Evolutionary conservation across 768 basidiomycete genomes (phyloP), one percentile per base, ranked within the genome.

Genomic region (Paxillus involutus): DNA sequence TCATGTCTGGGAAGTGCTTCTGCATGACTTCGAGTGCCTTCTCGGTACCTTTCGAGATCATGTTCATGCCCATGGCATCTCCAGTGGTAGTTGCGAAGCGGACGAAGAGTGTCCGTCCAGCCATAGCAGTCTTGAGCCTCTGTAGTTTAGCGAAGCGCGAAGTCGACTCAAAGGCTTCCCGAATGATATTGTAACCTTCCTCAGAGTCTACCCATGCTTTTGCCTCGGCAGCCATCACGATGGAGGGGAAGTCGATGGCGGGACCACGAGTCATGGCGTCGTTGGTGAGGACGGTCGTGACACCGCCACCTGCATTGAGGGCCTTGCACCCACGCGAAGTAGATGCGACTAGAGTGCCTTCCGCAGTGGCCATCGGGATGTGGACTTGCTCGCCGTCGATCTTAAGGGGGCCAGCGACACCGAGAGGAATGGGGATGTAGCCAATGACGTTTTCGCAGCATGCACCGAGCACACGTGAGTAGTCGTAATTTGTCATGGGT

Each of bases 51-150:
- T 99, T 99, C 9, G 89, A 91, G 66, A 98, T 97, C 97, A 98
- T 99, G 78, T 99, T 99, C 97, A 99, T 99, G 16, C 97, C 97
- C 96, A 98, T 99, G 40, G 97, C 96, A 65, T 98, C 96, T 30
- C 95, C 97, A 0, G 97, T 98, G 51, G 84, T 86, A 13, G 94
- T 97, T 54, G 90, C 89, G 66, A 99, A 98, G 44, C 97, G 84
- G 21, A 98, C 86, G 67, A 86, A 99, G 37, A 99, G 75, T 37
- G 94, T 96, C 40, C 97, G 83, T 6, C 97, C 97, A 6, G 97
- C 97, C 70, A 98, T 75, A 5, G 88, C 91, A 44, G 86, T 86
- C 80, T 96, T 96, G 62, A 98, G 76, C 51, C 79, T 80, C 72
- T 88, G 85, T 47, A 99, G 71, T 66, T 87, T 83, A 6, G 94